Conservation (phyloP, 2,329 filamentous ascomycete species). For the Allantophomopsis cytisporea region DNA sequence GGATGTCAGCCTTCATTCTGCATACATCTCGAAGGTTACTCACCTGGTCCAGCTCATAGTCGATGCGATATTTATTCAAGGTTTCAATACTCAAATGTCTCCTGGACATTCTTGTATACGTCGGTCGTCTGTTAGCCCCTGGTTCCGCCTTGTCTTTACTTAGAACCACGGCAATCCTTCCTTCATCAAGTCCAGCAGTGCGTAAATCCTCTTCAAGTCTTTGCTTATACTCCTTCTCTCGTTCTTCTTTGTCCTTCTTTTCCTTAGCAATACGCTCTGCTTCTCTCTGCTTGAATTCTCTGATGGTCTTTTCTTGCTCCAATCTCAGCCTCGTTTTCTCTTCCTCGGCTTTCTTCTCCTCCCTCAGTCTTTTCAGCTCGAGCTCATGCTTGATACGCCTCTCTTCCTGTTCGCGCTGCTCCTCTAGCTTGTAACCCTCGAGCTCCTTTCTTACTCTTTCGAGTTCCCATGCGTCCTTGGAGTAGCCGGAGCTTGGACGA, state of each 20-base stretch:
- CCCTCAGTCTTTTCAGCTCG: constrained; percentile 31
- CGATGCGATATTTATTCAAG: constrained; percentile 36
- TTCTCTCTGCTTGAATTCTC: not conserved
- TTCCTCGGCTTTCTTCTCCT: constrained; percentile 22
- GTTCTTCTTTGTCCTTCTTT: constrained; percentile 1
- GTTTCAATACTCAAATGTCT: constrained; percentile 50
- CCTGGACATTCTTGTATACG: constrained; percentile 50
- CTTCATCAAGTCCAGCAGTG: constrained; percentile 43
- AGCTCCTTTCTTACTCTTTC: constrained; percentile 24
- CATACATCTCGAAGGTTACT: not conserved
- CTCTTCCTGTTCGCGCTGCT: constrained; percentile 27
- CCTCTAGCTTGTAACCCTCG: constrained; percentile 28
- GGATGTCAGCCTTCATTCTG: constrained; percentile 20
- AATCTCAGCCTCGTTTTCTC: not conserved
- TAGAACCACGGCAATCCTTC: constrained; percentile 43
- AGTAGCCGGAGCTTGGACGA: not conserved
- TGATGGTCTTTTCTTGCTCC: not conserved
- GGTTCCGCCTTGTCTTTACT: constrained; percentile 37
- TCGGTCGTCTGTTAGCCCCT: constrained; percentile 27
- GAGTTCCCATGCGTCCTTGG: constrained; percentile 19
- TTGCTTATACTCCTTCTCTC: constrained; percentile 23
- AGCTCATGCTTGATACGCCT: constrained; percentile 37
- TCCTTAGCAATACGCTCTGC: constrained; percentile 1
- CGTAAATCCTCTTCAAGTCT: constrained; percentile 43
- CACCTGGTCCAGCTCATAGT: constrained; percentile 36